Evolutionary conservation across 139 green algal species (phyloP).

Genomic region (Tetraselmis chui): DNA sequence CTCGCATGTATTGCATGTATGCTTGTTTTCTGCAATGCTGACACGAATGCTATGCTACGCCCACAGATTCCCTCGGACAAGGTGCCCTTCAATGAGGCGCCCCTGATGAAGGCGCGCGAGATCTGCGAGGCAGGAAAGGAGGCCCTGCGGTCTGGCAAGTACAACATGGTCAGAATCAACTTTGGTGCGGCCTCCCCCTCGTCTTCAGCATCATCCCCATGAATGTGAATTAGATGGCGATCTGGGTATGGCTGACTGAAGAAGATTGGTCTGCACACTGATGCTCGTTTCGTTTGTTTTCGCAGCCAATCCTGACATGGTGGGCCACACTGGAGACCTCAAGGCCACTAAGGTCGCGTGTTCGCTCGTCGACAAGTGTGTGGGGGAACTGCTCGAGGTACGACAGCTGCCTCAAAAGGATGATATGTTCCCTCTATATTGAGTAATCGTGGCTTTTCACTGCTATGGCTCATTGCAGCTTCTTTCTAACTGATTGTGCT

Average conservation of each 20-base stretch:
- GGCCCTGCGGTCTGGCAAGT: slow-evolving; percentile 60
- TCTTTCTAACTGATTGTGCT: too few species aligned
- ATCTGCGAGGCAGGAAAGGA: slow-evolving; percentile 83
- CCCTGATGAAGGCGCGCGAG: slow-evolving; percentile 90
- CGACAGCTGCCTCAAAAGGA: too few species aligned
- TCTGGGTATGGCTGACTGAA: too few species aligned
- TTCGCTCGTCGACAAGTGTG: slow-evolving; percentile 63
- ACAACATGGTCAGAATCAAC: slow-evolving; percentile 37
- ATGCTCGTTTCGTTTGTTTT: neutral
- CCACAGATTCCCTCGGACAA: slow-evolving; percentile 81
- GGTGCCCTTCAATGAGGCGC: slow-evolving; percentile 85
- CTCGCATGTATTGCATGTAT: too few species aligned
- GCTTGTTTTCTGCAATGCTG: neutral
- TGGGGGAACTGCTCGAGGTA: slow-evolving; percentile 23
- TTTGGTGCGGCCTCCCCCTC: slow-evolving; percentile 10
- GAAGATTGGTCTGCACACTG: too few species aligned
- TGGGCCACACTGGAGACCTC: slow-evolving; percentile 67
- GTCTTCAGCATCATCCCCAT: too few species aligned
- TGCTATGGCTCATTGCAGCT: too few species aligned
- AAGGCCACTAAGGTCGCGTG: slow-evolving; percentile 43
- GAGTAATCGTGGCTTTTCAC: too few species aligned
- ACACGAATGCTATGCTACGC: slow-evolving; percentile 8
- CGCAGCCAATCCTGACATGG: slow-evolving; percentile 60
- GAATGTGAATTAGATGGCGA: too few species aligned
- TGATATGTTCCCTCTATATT: too few species aligned